Percentiles rank a stretch among this genome's conserved stretches.
These are phyloP conservation scores for Aspergillus sclerotioniger DNA, from an alignment of 495 filamentous ascomycete genomes.

Conservation along the genomic window DNA sequence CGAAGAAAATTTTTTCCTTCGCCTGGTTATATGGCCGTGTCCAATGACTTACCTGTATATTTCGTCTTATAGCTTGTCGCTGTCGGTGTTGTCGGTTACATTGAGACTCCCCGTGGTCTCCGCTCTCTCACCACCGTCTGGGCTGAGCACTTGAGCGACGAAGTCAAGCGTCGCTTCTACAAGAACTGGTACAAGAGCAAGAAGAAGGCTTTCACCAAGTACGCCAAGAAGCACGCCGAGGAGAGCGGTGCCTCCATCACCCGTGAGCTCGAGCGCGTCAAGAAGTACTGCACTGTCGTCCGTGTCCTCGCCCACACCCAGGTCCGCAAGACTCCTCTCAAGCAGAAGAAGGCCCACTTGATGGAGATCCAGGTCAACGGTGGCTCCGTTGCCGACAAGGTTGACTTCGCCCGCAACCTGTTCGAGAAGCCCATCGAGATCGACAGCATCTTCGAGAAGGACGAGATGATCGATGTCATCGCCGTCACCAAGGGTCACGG, in stretches of 20 bases:
- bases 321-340: conserved; percentile 97
- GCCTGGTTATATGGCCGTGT: neutral
- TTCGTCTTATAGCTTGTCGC: conserved; percentile 78
- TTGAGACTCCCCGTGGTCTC: conserved; percentile 99
- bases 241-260: conserved; percentile 82
- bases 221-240: conserved; percentile 99
- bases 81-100: conserved; percentile 99
- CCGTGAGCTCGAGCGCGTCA: conserved; percentile 98
- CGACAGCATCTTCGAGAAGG: conserved; percentile 95
- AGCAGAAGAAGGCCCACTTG: conserved; percentile 99
- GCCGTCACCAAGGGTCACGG: conserved; percentile 99
- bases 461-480: conserved; percentile 99
- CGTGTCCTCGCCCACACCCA: conserved; percentile 99
- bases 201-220: conserved; percentile 99
- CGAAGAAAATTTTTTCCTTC: conserved; percentile 7
- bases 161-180: conserved; percentile 99
- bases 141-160: conserved; percentile 98
- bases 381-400: conserved; percentile 91
- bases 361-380: conserved; percentile 99
- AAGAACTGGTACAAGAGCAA: conserved; percentile 99
- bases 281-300: conserved; percentile 99
- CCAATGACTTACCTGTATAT: neutral
- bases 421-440: conserved; percentile 99
- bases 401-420: conserved; percentile 86
- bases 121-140: conserved; percentile 99